A percentile compares a stretch with the other conserved stretches of the same genome.
Conservation (phyloP, 2,329 filamentous ascomycete species). For the Chlorencoelia australis region DNA sequence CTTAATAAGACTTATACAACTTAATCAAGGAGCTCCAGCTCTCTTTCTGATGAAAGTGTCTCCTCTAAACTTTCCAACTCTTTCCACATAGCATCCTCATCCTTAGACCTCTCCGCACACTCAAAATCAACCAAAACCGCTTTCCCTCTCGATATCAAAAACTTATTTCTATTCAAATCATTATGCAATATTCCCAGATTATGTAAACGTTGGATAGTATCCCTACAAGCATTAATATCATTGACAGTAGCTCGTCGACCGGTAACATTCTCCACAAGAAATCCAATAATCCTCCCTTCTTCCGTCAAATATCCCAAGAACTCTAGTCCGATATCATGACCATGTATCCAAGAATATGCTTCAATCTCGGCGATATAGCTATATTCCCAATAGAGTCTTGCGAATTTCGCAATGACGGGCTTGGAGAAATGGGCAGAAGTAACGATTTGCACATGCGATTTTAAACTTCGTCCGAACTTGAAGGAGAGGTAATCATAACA, state of each 20-base stretch:
- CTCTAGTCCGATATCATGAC: slow-evolving; percentile 14
- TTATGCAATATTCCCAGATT: slow-evolving; percentile 28
- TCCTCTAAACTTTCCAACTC: slow-evolving; percentile 3
- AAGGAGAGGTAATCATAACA: slow-evolving; percentile 30
- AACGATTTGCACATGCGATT: slow-evolving; percentile 11
- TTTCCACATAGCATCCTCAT: slow-evolving; percentile 1
- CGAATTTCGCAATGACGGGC: slow-evolving; percentile 16
- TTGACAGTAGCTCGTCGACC: slow-evolving; percentile 20
- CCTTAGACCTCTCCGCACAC: slow-evolving; percentile 8
- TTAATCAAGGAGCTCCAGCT: too few species aligned
- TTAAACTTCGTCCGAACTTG: slow-evolving; percentile 10
- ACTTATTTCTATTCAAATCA: slow-evolving; percentile 31
- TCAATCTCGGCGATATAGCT: slow-evolving; percentile 12
- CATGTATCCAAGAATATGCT: slow-evolving; percentile 18
- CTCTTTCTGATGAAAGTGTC: too few species aligned
- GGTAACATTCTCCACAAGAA: slow-evolving; percentile 25
- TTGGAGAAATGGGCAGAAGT: slow-evolving; percentile 11
- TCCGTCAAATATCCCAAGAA: slow-evolving; percentile 27
- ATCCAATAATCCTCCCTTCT: slow-evolving; percentile 25
- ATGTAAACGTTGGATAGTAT: slow-evolving; percentile 26
- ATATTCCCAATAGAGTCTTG: slow-evolving; percentile 10
- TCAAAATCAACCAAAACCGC: slow-evolving; percentile 31
- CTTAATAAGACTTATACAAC: too few species aligned
- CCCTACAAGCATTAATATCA: slow-evolving; percentile 25
- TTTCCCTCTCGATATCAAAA: slow-evolving; percentile 24